phyloP scores from a whole-genome alignment of 331 rosid species.

The Quercus lobata region DNA sequence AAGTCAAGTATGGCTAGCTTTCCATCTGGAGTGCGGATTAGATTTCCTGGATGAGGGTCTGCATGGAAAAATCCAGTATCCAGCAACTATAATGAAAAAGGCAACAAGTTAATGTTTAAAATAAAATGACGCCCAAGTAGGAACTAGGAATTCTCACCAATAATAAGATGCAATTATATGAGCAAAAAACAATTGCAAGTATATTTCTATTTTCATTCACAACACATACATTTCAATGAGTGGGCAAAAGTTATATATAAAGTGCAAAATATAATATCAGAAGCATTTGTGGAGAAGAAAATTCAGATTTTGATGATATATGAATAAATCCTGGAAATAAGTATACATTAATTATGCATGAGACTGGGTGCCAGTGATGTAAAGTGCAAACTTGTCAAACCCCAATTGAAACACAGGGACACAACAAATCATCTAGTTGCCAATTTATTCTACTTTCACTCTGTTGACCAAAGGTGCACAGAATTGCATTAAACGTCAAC shows the following conservation, averaged over 20 bases:
- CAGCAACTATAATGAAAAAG: conserved; percentile 61
- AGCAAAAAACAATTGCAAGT: neutral
- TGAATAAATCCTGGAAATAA: too few relatives aligned
- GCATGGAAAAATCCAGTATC: conserved; percentile 99
- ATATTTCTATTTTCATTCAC: neutral
- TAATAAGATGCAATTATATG: neutral
- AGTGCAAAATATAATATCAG: neutral
- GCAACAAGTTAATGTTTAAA: conserved; percentile 29
- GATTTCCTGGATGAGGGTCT: conserved; percentile 98
- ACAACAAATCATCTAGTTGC: too few relatives aligned
- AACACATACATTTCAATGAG: neutral
- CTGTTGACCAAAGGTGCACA: too few relatives aligned
- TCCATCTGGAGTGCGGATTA: conserved; percentile 99
- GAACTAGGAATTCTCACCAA: neutral
- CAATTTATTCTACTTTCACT: too few relatives aligned
- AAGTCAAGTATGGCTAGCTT: conserved; percentile 97
- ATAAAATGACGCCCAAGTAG: neutral
- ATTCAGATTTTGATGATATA: too few relatives aligned
- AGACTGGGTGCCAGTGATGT: too few relatives aligned
- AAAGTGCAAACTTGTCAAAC: too few relatives aligned
- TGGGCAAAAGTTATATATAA: too few relatives aligned
- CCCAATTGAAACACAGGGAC: too few relatives aligned
- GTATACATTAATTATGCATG: too few relatives aligned
- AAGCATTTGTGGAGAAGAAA: neutral
- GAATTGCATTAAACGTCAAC: too few relatives aligned